Conservation (phyloP, 2,329 filamentous ascomycete genomes). For the Talaromyces atroroseus region DNA sequence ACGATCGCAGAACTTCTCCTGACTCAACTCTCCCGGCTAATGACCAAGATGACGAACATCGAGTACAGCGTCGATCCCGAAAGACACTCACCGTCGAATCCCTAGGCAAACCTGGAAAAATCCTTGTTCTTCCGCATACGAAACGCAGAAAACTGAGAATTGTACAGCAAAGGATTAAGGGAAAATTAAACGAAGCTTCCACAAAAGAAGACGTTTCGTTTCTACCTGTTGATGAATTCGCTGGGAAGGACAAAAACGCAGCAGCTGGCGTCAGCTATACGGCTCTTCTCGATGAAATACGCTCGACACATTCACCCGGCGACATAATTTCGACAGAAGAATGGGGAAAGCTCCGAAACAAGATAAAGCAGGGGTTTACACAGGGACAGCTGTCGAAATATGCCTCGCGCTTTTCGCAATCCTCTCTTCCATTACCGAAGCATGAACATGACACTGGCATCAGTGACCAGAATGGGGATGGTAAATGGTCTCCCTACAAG, state of each 20-base stretch:
- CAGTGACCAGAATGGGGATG: neutral
- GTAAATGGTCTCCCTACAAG: neutral
- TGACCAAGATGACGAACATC: neutral
- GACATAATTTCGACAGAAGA: constrained; percentile 23
- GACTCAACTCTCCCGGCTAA: neutral
- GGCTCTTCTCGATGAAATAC: constrained; percentile 25
- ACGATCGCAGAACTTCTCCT: neutral
- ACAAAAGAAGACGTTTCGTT: constrained; percentile 14
- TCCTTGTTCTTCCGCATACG: constrained; percentile 29
- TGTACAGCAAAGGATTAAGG: constrained; percentile 3
- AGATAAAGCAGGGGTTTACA: constrained; percentile 31
- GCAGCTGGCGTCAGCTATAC: constrained; percentile 16
- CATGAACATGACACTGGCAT: neutral
- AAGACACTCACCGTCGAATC: constrained; percentile 28
- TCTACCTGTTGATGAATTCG: constrained; percentile 23
- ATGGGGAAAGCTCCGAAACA: constrained; percentile 27
- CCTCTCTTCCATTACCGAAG: neutral
- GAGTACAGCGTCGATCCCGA: neutral
- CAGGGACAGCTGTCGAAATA: constrained; percentile 29
- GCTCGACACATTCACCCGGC: constrained; percentile 18
- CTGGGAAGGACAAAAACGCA: constrained; percentile 18
- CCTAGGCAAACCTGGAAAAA: constrained; percentile 33
- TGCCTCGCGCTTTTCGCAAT: constrained; percentile 14
- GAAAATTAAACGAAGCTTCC: constrained; percentile 13
- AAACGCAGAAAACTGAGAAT: constrained; percentile 18